Percentiles rank a stretch among this genome's conserved stretches.
Conservation (phyloP, 306 rosid genomes). For the Prunus dulcis region DNA sequence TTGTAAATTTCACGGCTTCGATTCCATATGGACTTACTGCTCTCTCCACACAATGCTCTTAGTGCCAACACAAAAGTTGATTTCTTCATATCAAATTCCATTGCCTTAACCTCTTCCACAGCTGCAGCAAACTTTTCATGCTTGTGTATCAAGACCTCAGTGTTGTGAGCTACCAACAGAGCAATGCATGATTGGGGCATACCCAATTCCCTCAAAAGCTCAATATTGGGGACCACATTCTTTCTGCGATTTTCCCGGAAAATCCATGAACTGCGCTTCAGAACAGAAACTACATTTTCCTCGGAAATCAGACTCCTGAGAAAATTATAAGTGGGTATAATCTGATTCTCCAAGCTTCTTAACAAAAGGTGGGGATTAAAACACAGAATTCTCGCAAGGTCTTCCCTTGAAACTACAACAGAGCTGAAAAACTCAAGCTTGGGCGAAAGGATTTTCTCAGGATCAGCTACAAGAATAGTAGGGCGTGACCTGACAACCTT, state of each 20-base stretch:
- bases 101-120: conserved; percentile 25
- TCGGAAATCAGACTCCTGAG: conserved; percentile 28
- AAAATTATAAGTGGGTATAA: conserved; percentile 28
- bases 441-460: conserved; percentile 40
- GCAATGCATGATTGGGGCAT: conserved; percentile 20
- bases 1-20: conserved; percentile 31
- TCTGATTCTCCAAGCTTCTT: conserved; percentile 30
- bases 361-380: not conserved
- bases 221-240: conserved; percentile 17
- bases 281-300: not conserved
- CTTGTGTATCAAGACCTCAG: conserved; percentile 2
- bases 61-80: conserved; percentile 26
- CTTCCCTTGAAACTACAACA: conserved; percentile 30
- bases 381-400: conserved; percentile 20
- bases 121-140: not conserved
- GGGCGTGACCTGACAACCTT: conserved; percentile 17
- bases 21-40: conserved; percentile 32
- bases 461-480: conserved; percentile 4
- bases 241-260: not conserved
- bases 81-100: conserved; percentile 39
- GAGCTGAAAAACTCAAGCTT: conserved; percentile 35
- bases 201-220: conserved; percentile 31
- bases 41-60: conserved; percentile 15
- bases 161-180: conserved; percentile 9
- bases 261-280: not conserved